A percentile compares a stretch with the other conserved stretches of the same genome.
Evolutionary conservation across 306 rosid species (phyloP).

Genomic region (Cajanus cajan): DNA sequence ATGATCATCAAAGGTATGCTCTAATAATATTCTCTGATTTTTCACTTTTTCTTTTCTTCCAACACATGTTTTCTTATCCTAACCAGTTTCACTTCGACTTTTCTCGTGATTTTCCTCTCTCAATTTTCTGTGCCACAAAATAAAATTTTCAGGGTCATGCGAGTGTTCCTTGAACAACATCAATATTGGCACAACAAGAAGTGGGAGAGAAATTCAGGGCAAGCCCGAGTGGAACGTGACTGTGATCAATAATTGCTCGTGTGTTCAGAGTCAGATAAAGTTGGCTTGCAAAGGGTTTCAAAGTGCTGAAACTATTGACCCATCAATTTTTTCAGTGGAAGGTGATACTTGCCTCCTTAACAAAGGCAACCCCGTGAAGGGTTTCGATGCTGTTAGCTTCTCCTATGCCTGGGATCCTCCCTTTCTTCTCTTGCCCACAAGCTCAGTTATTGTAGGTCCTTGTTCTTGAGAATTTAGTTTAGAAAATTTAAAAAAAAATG

Average conservation of each 20-base stretch:
- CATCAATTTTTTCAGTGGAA: conserved; percentile 25
- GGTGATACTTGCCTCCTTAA: conserved; percentile 45
- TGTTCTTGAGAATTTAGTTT: conserved; percentile 6
- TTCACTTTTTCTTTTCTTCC: not conserved
- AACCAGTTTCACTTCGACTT: not conserved
- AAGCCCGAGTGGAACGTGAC: conserved; percentile 60
- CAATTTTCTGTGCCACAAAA: not conserved
- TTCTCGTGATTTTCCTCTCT: not conserved
- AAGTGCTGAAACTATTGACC: conserved; percentile 29
- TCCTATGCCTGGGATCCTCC: conserved; percentile 72
- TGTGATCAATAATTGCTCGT: conserved; percentile 52
- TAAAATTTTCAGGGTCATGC: conserved; percentile 39
- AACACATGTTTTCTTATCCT: not conserved
- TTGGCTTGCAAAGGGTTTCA: conserved; percentile 49
- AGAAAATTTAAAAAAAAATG: not conserved
- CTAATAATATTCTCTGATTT: not conserved
- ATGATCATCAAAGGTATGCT: conserved; percentile 36
- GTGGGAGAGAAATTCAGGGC: conserved; percentile 41
- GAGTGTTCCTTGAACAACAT: conserved; percentile 46
- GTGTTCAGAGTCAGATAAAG: conserved; percentile 35
- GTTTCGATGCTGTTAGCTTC: conserved; percentile 31
- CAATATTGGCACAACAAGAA: conserved; percentile 46
- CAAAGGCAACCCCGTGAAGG: conserved; percentile 33
- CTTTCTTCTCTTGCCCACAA: conserved; percentile 36
- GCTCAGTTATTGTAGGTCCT: conserved; percentile 25